Conservation (phyloP, 257 asterid species). For the Gentiana straminea region DNA sequence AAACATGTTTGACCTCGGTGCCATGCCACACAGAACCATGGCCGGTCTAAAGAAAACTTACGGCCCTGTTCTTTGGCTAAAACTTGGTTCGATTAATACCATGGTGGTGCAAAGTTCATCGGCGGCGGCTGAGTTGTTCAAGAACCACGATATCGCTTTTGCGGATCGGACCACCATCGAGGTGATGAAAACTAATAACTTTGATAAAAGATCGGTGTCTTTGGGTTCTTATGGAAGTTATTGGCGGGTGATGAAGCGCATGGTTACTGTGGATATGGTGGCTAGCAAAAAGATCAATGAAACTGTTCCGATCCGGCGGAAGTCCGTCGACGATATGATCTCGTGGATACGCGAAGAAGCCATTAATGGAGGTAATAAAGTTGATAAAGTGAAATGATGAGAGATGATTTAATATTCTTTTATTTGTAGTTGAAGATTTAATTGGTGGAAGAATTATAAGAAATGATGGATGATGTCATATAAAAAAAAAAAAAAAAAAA, state of each 20-base stretch:
- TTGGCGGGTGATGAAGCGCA: constrained; percentile 43
- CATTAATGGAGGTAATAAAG: neutral
- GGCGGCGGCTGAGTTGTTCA: constrained; percentile 43
- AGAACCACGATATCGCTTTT: constrained; percentile 14
- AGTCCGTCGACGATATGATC: constrained; percentile 36
- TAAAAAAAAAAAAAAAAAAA: too few species aligned
- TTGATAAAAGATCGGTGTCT: constrained; percentile 5
- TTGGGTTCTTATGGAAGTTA: constrained; percentile 49
- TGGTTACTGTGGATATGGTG: constrained; percentile 44
- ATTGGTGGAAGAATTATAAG: too few species aligned
- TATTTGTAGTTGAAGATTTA: too few species aligned
- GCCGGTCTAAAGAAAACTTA: constrained; percentile 17
- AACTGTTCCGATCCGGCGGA: constrained; percentile 28
- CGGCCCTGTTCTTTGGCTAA: constrained; percentile 48
- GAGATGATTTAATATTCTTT: too few species aligned
- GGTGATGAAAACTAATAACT: neutral
- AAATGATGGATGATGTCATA: too few species aligned
- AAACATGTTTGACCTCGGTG: constrained; percentile 45
- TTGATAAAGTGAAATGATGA: too few species aligned
- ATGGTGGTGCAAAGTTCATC: constrained; percentile 2
- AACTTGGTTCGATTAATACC: constrained; percentile 41
- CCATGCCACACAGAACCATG: constrained; percentile 37
- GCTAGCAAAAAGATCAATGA: constrained; percentile 27
- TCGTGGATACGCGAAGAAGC: constrained; percentile 26
- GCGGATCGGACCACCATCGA: neutral